Conservation (phyloP, 345 rosid species). For the Bruguiera parviflora region DNA sequence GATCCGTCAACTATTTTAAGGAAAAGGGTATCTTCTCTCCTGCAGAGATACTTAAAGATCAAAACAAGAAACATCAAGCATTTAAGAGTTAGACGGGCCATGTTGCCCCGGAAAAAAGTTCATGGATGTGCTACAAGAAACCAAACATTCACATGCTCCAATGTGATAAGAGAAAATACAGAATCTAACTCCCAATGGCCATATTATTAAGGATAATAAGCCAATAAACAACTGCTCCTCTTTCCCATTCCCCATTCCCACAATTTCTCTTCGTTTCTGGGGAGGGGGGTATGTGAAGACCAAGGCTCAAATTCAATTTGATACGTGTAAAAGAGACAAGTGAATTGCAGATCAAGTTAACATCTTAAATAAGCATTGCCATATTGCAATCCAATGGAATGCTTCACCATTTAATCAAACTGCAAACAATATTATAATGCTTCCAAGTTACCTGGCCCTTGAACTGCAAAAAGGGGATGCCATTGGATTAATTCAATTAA, state of each 20-base stretch:
- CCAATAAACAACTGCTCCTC: no score
- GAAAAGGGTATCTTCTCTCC: background rate
- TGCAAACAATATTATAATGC: background rate
- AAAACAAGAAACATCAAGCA: background rate
- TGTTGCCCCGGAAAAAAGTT: background rate
- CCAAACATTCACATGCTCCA: background rate
- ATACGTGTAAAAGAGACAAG: no score
- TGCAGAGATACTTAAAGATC: constrained; percentile 6
- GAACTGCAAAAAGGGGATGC: background rate
- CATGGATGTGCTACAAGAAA: background rate
- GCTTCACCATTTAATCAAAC: background rate
- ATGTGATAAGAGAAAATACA: background rate
- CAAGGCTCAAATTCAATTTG: no score
- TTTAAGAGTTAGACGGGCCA: background rate
- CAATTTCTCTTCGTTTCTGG: no score
- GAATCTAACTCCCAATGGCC: background rate
- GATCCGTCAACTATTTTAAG: background rate
- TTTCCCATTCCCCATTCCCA: no score
- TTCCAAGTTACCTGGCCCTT: background rate
- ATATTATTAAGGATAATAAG: background rate
- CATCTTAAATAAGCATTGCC: no score
- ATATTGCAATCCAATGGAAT: no score
- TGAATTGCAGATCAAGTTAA: no score
- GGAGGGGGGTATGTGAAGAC: no score
- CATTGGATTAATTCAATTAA: no score